Percentiles rank a stretch among this genome's conserved stretches.
Conservation (phyloP, 2,329 filamentous ascomycete species). For the Alternaria arbusti region DNA sequence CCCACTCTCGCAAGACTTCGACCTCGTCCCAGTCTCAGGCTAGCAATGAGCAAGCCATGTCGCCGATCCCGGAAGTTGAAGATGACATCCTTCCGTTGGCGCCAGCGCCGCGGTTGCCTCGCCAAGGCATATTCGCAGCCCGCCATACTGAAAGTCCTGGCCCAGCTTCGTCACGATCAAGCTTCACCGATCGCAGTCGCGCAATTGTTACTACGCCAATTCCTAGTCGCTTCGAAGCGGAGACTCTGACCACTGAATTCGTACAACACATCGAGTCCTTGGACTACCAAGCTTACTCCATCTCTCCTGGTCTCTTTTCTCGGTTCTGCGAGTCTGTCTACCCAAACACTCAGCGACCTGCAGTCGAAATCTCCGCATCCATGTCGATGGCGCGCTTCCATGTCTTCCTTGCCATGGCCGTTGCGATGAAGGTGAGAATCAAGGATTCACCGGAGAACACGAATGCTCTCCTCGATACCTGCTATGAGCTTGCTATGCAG, state of each 20-base stretch:
- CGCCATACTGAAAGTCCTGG: slow-evolving; percentile 33
- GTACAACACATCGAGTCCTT: slow-evolving; percentile 36
- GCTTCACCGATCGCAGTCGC: slow-evolving; percentile 40
- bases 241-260: slow-evolving; percentile 45
- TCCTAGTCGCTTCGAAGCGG: slow-evolving; percentile 46
- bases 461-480: slow-evolving; percentile 43
- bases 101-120: slow-evolving; percentile 34
- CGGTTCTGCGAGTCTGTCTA: slow-evolving; percentile 44
- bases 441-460: slow-evolving; percentile 36
- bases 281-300: slow-evolving; percentile 33
- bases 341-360: slow-evolving; percentile 31
- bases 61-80: slow-evolving; percentile 38
- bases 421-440: slow-evolving; percentile 45
- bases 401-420: slow-evolving; percentile 46
- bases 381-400: slow-evolving; percentile 45
- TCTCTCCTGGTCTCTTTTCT: slow-evolving; percentile 32
- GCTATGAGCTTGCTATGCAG: slow-evolving; percentile 47
- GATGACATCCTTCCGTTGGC: slow-evolving; percentile 36
- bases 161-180: slow-evolving; percentile 34
- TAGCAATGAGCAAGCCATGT: slow-evolving; percentile 39
- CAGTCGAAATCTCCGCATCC: slow-evolving; percentile 28
- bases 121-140: slow-evolving; percentile 41
- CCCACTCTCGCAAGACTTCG: slow-evolving; percentile 40
- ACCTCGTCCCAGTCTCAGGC: slow-evolving; percentile 38
- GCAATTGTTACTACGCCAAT: slow-evolving; percentile 39